These are phyloP conservation scores for Panaeolus cyanescens DNA, from an alignment of 768 basidiomycete genomes.

Conservation along the genomic window DNA sequence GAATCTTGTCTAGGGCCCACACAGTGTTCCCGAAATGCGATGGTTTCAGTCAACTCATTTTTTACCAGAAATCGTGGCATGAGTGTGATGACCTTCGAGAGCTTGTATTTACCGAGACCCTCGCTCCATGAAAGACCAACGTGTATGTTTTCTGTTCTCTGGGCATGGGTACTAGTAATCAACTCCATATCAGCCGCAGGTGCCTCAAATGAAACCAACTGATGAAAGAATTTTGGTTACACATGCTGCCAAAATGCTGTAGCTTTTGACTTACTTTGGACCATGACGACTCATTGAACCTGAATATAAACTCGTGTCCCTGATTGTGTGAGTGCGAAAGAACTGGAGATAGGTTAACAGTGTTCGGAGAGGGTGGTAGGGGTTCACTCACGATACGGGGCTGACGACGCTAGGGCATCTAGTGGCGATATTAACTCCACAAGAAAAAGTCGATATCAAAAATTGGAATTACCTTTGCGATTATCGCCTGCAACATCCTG, in stretches of 20 bases:
- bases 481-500: constrained; percentile 87
- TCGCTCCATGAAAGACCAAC: constrained; percentile 91
- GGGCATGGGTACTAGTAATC: constrained; percentile 62
- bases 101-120: constrained; percentile 95
- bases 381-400: constrained; percentile 83
- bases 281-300: constrained; percentile 83
- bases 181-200: constrained; percentile 89
- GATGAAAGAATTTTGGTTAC: not conserved
- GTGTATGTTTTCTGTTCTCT: constrained; percentile 70
- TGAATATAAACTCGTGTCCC: constrained; percentile 83
- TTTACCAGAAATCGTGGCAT: constrained; percentile 89
- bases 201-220: constrained; percentile 90
- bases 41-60: constrained; percentile 68
- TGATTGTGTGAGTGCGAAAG: constrained; percentile 81
- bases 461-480: constrained; percentile 49
- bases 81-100: constrained; percentile 91
- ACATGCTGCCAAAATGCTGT: not conserved
- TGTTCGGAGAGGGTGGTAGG: not conserved
- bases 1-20: constrained; percentile 63
- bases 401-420: constrained; percentile 45
- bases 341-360: constrained; percentile 48
- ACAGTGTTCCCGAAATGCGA: constrained; percentile 88
- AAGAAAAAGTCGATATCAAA: not conserved
- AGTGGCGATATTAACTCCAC: not conserved
- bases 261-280: constrained; percentile 62